Percentiles rank a stretch among this genome's conserved stretches.
Evolutionary conservation across 257 asterid species (phyloP).

Genomic region (Nemophila menziesii): DNA sequence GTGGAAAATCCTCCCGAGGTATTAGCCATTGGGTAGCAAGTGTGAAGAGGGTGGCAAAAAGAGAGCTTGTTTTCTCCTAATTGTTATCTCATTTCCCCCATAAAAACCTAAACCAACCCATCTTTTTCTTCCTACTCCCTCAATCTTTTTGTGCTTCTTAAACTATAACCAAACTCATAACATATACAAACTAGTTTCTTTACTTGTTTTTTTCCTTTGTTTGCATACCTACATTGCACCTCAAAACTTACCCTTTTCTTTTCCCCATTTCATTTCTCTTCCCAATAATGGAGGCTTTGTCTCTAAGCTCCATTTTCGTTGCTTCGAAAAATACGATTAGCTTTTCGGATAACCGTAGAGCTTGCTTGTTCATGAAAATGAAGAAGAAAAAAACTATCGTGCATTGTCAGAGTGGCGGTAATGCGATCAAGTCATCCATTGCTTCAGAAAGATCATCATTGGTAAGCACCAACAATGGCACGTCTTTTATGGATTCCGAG

Average conservation of each 20-base stretch:
- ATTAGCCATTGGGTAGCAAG: constrained; percentile 15
- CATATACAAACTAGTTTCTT: constrained; percentile 43
- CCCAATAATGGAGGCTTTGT: constrained; percentile 55
- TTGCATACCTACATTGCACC: constrained; percentile 28
- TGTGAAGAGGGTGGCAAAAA: constrained; percentile 60
- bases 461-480: constrained; percentile 29
- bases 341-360: constrained; percentile 7
- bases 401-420: constrained; percentile 36
- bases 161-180: constrained; percentile 55
- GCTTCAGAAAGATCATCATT: constrained; percentile 40
- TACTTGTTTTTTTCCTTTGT: constrained; percentile 17
- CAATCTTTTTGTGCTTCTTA: constrained; percentile 33
- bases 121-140: constrained; percentile 19
- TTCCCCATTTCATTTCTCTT: constrained; percentile 16
- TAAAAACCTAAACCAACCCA: constrained; percentile 30
- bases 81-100: constrained; percentile 51
- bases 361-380: constrained; percentile 12
- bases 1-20: constrained; percentile 12
- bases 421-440: constrained; percentile 45
- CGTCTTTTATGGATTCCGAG: constrained; percentile 28
- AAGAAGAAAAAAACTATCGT: constrained; percentile 20
- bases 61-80: constrained; percentile 72
- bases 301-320: constrained; percentile 35
- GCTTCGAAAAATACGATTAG: constrained; percentile 13
- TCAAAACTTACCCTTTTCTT: constrained; percentile 13